Base-by-base conservation (phyloP, 1,139 yeast species). In the Diutina catenulata region DNA sequence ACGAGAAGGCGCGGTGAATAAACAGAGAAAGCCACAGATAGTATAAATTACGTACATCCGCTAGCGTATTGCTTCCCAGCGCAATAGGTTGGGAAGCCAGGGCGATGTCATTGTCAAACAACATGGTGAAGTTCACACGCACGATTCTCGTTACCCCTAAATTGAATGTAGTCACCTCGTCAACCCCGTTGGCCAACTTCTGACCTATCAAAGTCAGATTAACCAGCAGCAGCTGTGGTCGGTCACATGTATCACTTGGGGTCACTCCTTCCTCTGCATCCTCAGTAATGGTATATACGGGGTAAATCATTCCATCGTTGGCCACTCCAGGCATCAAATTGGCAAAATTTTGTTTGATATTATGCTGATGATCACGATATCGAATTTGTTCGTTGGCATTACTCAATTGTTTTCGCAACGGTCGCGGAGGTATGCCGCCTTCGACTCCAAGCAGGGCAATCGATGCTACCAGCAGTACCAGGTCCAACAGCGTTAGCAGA, bases 1-100 rank as follows among this genome's bases (percentile, higher is more conserved):
- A 39, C 7, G 45, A 37, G 41, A 44, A 50, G 18, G 64, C 55
- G 18, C 48, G 49, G 42, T 44, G 57, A 9, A 62, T 46, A 37
- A 63, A 62, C 6, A 61, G 59, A 35, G 52, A 54, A 27, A 65
- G 47, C 70, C 70, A 64, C 3, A 47, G 33, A 25, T 48, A 50
- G 45, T 63, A 65, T 23, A 65, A 49, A 21, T 45, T 44, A 28
- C 67, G 53, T 25, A 65, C 61, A 39, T 55, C 54, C 0, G 45
- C 46, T 38, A 64, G 50, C 4, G 55, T 44, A 11, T 60, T 59
- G 9, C 50, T 48, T 2, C 70, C 69, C 2, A 45, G 41, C 4
- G 45, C 46, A 18, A 62, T 52, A 10, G 47, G 38, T 0, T 59
- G 59, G 1, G 44, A 41, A 20, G 43, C 28, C 21, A 55, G 42